phyloP scores from a whole-genome alignment of 306 rosid genomes.

The Echinosophora koreensis region DNA sequence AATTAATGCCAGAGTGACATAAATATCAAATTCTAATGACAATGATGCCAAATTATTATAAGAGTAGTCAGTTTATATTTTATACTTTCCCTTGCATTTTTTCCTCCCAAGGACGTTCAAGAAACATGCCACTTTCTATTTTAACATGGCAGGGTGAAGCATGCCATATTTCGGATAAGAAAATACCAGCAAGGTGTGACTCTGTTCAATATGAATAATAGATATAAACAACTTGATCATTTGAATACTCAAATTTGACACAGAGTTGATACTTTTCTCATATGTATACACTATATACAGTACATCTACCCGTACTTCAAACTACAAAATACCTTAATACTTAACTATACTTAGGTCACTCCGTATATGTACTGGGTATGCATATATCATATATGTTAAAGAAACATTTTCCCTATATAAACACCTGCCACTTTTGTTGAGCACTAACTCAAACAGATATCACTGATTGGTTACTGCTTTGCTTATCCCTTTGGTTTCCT shows the following conservation, averaged over 20 bases:
- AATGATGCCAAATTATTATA: background rate
- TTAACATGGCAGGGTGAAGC: background rate
- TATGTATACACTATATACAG: too few species aligned
- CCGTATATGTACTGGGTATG: too few species aligned
- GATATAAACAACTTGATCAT: too few species aligned
- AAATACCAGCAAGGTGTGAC: background rate
- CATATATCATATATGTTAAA: too few species aligned
- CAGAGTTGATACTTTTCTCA: too few species aligned
- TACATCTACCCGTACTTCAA: too few species aligned
- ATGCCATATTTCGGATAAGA: background rate
- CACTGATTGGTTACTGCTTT: background rate
- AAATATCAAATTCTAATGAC: background rate
- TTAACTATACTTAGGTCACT: too few species aligned
- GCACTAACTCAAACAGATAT: background rate
- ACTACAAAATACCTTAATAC: too few species aligned
- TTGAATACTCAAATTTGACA: too few species aligned
- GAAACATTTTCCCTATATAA: background rate
- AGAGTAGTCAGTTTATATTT: background rate
- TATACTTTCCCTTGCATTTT: too few species aligned
- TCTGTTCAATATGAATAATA: background rate
- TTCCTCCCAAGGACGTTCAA: background rate
- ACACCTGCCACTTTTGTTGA: background rate
- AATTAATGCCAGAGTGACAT: background rate
- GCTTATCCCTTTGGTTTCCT: background rate
- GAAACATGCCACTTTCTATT: background rate